Evolutionary conservation across 495 filamentous ascomycete genomes (phyloP), one percentile per base, ranked within the genome.

Genomic region (Amphirosellinia nigrospora): DNA sequence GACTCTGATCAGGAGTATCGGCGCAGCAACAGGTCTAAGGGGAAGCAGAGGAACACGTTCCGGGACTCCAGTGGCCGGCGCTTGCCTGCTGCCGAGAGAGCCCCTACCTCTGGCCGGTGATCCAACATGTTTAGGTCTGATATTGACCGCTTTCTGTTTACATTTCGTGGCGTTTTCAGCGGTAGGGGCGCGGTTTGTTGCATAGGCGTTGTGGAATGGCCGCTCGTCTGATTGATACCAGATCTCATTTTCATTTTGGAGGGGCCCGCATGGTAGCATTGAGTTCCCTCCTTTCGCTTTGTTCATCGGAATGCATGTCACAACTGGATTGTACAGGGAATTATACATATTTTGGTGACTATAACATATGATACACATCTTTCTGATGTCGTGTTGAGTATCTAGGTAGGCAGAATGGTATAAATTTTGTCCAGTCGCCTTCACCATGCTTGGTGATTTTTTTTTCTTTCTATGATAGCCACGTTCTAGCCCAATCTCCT

Each of bases 401-500:
- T n/a, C n/a, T n/a, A n/a, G n/a, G n/a, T n/a, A n/a, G n/a, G n/a
- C n/a, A n/a, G n/a, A n/a, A n/a, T n/a, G n/a, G n/a, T n/a, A n/a
- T n/a, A n/a, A n/a, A n/a, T n/a, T n/a, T 28, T 62, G n/a, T 61
- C 23, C 58, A 10, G 30, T 45, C 34, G 21, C 53, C 45, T 64
- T 56, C 32, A 62, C 21, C 28, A 19, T 58, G 41, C 19, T 48
- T 6, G 8, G 39, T 55, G 41, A 39, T 36, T 72, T 72, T 48
- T n/a, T n/a, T n/a, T n/a, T n/a, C n/a, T n/a, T n/a, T n/a, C n/a
- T n/a, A n/a, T n/a, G 60, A 65, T 23, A 48, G 53, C 60, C 55
- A 26, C 34, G 55, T 55, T 64, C 77, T 84, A 94, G 84, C 93
- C 91, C 83, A 98, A 82, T 84, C 96, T 89, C 78, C 94, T 94